These are phyloP conservation scores for Lecanicillium sp. DNA, from an alignment of 2,329 filamentous ascomycete species.

Conservation along the genomic window DNA sequence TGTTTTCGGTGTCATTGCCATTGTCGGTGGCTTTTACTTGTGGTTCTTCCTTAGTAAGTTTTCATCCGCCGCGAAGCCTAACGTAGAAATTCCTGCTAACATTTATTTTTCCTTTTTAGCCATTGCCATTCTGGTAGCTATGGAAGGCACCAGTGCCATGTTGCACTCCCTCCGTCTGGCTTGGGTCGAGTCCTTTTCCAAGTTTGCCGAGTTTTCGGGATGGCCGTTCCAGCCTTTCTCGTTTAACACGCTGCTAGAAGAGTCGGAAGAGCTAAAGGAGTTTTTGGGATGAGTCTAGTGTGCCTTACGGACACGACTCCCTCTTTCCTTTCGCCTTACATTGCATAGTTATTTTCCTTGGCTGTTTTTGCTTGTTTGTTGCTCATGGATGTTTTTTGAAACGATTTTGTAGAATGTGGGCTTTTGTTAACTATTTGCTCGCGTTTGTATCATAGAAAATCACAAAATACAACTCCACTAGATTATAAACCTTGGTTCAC, in stretches of 20 bases:
- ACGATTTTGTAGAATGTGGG: conserved; percentile 1
- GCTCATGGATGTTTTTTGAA: too few relatives aligned
- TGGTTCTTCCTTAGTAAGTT: conserved; percentile 75
- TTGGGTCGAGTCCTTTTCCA: conserved; percentile 97
- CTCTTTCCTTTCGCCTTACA: conserved; percentile 12
- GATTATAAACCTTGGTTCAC: too few relatives aligned
- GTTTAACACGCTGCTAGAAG: conserved; percentile 76
- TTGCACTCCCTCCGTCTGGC: conserved; percentile 84
- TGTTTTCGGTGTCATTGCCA: conserved; percentile 65
- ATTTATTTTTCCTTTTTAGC: conserved; percentile 16
- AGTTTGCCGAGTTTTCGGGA: conserved; percentile 89
- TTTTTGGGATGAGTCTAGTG: conserved; percentile 35
- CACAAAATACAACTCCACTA: neutral
- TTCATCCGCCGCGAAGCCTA: neutral
- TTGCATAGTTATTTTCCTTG: neutral
- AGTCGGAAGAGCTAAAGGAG: conserved; percentile 59
- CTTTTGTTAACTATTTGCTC: neutral
- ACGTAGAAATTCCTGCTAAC: conserved; percentile 15
- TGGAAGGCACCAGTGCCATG: conserved; percentile 97
- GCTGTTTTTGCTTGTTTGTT: neutral
- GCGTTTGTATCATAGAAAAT: conserved; percentile 3
- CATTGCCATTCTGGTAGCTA: conserved; percentile 68
- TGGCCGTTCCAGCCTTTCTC: conserved; percentile 84
- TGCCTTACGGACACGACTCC: conserved; percentile 3
- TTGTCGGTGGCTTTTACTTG: conserved; percentile 74